Evolutionary conservation across 2,329 filamentous ascomycete species (phyloP), one percentile per base, ranked within the genome.

Genomic region (Nothophaeocryptopus gaeumannii): DNA sequence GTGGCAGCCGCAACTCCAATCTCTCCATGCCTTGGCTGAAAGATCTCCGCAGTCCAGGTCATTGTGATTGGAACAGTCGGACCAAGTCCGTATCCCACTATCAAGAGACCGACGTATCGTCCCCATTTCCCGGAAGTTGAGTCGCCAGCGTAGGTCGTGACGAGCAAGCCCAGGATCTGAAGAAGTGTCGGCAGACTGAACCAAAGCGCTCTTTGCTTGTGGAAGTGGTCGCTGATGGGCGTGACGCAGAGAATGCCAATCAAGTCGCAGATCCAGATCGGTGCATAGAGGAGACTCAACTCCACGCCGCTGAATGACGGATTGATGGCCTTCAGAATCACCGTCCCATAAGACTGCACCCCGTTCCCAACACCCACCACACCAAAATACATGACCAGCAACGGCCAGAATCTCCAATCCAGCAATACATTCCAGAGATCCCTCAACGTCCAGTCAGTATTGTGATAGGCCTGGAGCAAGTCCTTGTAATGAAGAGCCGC

Each of bases 41-140:
- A 96, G 64, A 95, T 86, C 70, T 95, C 88, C 55, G 84, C 88
- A 30, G 88, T 89, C 90, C 90, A 95, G 32, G 89, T 86, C 90
- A 96, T 96, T 68, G 88, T 92, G 63, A 92, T 92, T 9, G 90
- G 90, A 1, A 95, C 89, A 0, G 90, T 95, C 3, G 90, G 90
- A 1, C 90, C 90, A 2, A 96, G 83, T 0, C 90, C 90, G 63
- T 95, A 95, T 4, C 90, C 90, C 32, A 96, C 86, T 72, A 96
- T 85, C 43, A 96, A 74, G n/a, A 96, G 80, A 3, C 90, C 90
- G 40, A 87, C 88, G 66, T 96, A 96, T 36, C 89, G 83, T 2
- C 88, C 84, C 89, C 89, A 96, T 33, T 85, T 82, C 10, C 42
- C 55, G 8, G 58, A 52, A 60, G 84, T 82, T 32, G 72, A 66